Conservation (phyloP, 2,329 filamentous ascomycete genomes). For the Pseudocercospora macadamiae region DNA sequence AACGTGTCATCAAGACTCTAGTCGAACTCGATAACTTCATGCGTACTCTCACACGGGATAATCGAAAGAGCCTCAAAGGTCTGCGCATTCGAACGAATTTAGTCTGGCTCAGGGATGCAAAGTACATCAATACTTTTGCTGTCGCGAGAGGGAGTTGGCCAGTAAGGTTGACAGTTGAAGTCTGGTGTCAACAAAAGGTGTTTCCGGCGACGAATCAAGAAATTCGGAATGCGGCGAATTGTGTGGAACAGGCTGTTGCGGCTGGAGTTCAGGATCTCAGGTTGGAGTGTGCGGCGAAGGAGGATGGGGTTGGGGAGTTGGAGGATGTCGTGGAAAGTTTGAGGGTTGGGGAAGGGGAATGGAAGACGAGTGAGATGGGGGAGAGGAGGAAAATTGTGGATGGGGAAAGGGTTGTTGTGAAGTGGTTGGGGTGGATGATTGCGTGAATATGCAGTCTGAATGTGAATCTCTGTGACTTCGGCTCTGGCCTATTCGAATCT, state of each 20-base stretch:
- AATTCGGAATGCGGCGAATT: too few relatives aligned
- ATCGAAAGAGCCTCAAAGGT: neutral
- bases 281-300: neutral
- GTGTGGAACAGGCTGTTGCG: neutral
- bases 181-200: too few relatives aligned
- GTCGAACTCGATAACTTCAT: neutral
- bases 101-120: neutral
- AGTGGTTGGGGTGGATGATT: neutral
- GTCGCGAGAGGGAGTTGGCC: conserved; percentile 4
- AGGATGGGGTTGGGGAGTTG: neutral
- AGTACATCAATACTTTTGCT: neutral
- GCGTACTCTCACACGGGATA: neutral
- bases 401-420: neutral
- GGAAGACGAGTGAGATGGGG: neutral
- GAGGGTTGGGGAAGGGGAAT: neutral
- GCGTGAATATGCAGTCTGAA: neutral
- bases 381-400: neutral
- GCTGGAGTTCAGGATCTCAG: neutral
- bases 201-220: too few relatives aligned
- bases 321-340: neutral
- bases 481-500: too few relatives aligned
- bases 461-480: too few relatives aligned
- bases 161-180: neutral
- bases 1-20: neutral
- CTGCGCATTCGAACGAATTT: neutral